phyloP scores from a whole-genome alignment of 2,329 filamentous ascomycete genomes.

The Dactylellina leptospora region DNA sequence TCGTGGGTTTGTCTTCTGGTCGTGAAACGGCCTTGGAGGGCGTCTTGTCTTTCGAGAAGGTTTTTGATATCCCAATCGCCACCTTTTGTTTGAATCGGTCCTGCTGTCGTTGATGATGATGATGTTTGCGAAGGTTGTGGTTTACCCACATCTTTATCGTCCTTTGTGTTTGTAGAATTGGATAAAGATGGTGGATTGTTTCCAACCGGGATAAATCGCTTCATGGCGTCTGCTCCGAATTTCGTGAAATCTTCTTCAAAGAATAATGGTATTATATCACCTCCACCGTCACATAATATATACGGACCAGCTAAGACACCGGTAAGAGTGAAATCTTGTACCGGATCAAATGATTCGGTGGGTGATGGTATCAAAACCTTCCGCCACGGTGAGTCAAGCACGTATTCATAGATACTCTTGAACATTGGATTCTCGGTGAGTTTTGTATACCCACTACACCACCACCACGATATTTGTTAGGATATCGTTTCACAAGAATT shows the following conservation, averaged over 20 bases:
- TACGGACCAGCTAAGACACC: slow-evolving; percentile 55
- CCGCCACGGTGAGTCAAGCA: slow-evolving; percentile 54
- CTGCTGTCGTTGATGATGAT: slow-evolving; percentile 18
- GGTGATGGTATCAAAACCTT: slow-evolving; percentile 54
- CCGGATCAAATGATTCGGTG: slow-evolving; percentile 54
- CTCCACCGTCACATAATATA: slow-evolving; percentile 54
- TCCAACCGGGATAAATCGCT: slow-evolving; percentile 52
- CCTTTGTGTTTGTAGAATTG: slow-evolving; percentile 55
- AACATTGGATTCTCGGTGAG: slow-evolving; percentile 54
- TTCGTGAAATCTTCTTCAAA: slow-evolving; percentile 26
- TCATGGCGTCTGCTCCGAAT: slow-evolving; percentile 2
- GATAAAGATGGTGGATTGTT: slow-evolving; percentile 57
- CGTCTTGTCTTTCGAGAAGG: slow-evolving; percentile 56
- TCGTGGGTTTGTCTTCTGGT: slow-evolving; percentile 54
- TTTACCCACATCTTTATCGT: slow-evolving; percentile 29
- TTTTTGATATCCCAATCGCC: slow-evolving; percentile 61
- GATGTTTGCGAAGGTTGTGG: slow-evolving; percentile 1
- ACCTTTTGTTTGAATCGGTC: slow-evolving; percentile 66
- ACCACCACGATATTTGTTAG: not conserved
- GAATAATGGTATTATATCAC: slow-evolving; percentile 54
- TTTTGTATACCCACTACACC: slow-evolving; percentile 29
- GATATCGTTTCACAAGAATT: not conserved
- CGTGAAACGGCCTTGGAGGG: slow-evolving; percentile 54
- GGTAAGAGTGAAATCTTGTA: slow-evolving; percentile 53
- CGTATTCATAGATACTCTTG: slow-evolving; percentile 53